phyloP scores from a whole-genome alignment of 768 basidiomycete species.

The Lentinula detonsa region DNA sequence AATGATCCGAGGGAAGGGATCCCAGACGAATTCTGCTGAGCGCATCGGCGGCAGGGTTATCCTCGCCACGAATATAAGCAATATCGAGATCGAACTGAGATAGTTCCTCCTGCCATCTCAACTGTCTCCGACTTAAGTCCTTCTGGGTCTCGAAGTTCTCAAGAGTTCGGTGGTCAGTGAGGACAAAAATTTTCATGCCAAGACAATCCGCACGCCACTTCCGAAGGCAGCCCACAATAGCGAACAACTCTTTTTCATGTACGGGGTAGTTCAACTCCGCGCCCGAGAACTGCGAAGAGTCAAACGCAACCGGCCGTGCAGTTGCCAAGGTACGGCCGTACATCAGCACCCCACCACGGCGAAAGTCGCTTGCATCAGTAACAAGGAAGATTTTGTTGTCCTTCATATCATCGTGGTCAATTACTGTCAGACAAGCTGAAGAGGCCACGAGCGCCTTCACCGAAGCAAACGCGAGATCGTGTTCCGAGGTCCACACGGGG shows the following conservation, averaged over 20 bases:
- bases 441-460: conserved; percentile 23
- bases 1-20: too few relatives aligned
- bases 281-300: conserved; percentile 17
- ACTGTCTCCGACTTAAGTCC: conserved; percentile 19
- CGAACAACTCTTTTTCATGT: conserved; percentile 23
- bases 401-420: conserved; percentile 23
- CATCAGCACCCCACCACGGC: conserved; percentile 19
- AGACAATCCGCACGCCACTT: conserved; percentile 15
- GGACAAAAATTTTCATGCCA: conserved; percentile 14
- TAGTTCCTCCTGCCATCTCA: conserved; percentile 21
- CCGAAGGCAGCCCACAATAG: conserved; percentile 19
- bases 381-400: conserved; percentile 24
- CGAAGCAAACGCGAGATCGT: conserved; percentile 19
- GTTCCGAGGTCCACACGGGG: conserved; percentile 14
- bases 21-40: conserved; percentile 15
- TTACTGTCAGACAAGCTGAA: conserved; percentile 19
- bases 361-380: conserved; percentile 19
- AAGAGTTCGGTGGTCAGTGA: conserved; percentile 26
- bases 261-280: conserved; percentile 23
- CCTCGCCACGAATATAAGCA: conserved; percentile 21
- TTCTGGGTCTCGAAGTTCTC: conserved; percentile 20
- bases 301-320: conserved; percentile 22
- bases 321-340: conserved; percentile 19
- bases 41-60: conserved; percentile 23
- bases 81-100: conserved; percentile 22